Base-by-base conservation (phyloP, 495 filamentous ascomycete species). In the Neurospora sp. region DNA sequence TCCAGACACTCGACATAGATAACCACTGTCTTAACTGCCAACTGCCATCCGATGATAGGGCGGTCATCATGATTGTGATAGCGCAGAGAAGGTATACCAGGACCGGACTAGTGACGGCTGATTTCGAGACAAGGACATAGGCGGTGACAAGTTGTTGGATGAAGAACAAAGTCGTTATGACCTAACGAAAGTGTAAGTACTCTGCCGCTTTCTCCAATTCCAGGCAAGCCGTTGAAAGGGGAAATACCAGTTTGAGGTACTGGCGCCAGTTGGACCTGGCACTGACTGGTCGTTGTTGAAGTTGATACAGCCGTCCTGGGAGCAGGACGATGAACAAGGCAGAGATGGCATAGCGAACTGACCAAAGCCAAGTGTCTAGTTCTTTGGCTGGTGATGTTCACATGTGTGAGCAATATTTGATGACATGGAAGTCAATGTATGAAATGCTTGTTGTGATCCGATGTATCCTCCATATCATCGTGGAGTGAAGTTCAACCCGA, bases 281-380 rank as follows among this genome's bases (percentile, higher is more conserved):
- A 31, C 44, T 53, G 69, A 69, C 47, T 16, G 39, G 47, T 39
- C 39, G 31, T 6, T 47, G 22, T 1, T 38, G 65, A 14, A 74
- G 73, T n/a, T 71, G 47, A 37, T 41, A 40, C 40, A 75, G 39
- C 22, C 74, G 69, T 22, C 59, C 70, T 69, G 71, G 47, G 45
- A 73, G 61, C n/a, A 75, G 22, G 14, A 73, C 12, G 39, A 75
- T 53, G 41, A 75, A 75, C 31, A 71, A 8, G 35, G 61, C 47
- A n/a, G 70, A 74, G 53, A 68, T n/a, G n/a, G 37, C 41, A 31
- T 61, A 61, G 5, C 20, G 35, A 22, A n/a, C 70, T 65, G 41
- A 71, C 39, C 14, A 71, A 9, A 41, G 37, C 10, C 16, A 71
- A 7, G 3, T 16, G 5, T 61, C 53, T 16, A 61, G 53, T 61